Evolutionary conservation across 192 early-diverging fungal species (phyloP).

Genomic region (Pilaira anomala): DNA sequence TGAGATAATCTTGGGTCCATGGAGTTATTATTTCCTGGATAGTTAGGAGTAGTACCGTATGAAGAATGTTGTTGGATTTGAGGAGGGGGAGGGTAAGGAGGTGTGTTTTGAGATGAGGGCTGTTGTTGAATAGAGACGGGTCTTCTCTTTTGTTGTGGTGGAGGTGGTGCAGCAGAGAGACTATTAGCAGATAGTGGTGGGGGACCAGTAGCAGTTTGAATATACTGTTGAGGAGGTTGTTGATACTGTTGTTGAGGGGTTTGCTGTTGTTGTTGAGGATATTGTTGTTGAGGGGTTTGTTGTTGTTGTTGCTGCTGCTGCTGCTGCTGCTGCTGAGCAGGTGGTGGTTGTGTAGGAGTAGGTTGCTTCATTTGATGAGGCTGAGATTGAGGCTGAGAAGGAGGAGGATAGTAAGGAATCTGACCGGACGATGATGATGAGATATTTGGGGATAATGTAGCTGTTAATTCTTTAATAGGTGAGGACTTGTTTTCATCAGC

Average conservation of each 20-base stretch:
- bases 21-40: constrained; percentile 2
- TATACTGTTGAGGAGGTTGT: constrained; percentile 1
- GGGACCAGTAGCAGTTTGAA: constrained; percentile 2
- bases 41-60: neutral
- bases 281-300: constrained; percentile 1
- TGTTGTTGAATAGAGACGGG: neutral
- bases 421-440: constrained; percentile 6
- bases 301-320: constrained; percentile 15
- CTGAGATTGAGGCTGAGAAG: constrained; percentile 5
- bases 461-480: neutral
- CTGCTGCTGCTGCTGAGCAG: constrained; percentile 12
- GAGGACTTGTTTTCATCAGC: neutral
- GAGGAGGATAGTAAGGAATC: constrained; percentile 10
- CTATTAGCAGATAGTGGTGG: too few relatives aligned
- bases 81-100: neutral
- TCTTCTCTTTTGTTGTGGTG: neutral
- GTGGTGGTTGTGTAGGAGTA: neutral
- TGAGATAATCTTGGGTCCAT: constrained; percentile 22
- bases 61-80: neutral
- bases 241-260: neutral
- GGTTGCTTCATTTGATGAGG: neutral
- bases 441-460: neutral
- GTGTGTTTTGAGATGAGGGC: neutral
- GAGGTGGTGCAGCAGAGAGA: neutral
- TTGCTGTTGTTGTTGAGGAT: neutral